Conservation (phyloP, 192 early-diverging fungal genomes). For the Coemansia sp. region DNA sequence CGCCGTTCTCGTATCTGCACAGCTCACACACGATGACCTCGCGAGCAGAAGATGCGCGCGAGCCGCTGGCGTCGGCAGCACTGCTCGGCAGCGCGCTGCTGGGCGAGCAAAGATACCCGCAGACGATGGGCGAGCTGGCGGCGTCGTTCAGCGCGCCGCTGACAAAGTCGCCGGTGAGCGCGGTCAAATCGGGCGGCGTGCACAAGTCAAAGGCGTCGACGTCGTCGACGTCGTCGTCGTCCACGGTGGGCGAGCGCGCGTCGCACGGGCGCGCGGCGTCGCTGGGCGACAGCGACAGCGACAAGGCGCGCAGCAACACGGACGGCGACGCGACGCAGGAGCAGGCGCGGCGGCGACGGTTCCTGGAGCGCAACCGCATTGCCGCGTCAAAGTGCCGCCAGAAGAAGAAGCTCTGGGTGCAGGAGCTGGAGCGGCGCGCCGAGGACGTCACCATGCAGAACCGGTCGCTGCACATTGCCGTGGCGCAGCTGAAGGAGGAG, state of each 20-base stretch:
- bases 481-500: constrained; percentile 50
- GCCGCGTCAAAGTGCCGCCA: constrained; percentile 90
- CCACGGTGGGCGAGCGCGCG: constrained; percentile 1
- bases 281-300: background rate
- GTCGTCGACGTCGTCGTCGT: constrained; percentile 1
- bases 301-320: background rate
- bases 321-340: constrained; percentile 3
- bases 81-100: background rate
- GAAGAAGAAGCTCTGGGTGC: constrained; percentile 89
- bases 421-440: constrained; percentile 68
- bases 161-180: background rate
- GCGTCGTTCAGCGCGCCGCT: too few relatives aligned
- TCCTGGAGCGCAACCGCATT: constrained; percentile 82
- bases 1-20: too few relatives aligned
- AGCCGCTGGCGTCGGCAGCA: background rate
- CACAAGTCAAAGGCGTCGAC: constrained; percentile 11
- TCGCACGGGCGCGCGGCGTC: background rate
- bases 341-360: constrained; percentile 68
- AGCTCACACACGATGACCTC: background rate
- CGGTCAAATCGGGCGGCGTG: constrained; percentile 4
- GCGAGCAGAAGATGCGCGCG: background rate
- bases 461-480: constrained; percentile 35
- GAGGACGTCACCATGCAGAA: constrained; percentile 53
- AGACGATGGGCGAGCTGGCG: too few relatives aligned
- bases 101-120: background rate